phyloP scores from a whole-genome alignment of 306 rosid genomes.

The Arachis hypogaea region DNA sequence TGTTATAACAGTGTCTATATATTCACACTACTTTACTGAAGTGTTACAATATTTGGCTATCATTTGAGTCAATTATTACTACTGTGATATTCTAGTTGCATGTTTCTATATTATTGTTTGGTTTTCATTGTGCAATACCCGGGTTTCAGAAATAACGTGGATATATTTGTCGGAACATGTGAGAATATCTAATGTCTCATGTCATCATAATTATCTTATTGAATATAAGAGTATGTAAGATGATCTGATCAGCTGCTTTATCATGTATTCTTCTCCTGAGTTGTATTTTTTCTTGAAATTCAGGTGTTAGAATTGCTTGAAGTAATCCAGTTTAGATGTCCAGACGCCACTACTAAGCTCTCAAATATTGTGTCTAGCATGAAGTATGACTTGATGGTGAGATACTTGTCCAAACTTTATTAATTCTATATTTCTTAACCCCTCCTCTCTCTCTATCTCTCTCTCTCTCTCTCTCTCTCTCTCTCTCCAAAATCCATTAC shows the following conservation, averaged over 20 bases:
- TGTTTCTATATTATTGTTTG: neutral
- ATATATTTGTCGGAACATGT: neutral
- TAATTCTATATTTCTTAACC: neutral
- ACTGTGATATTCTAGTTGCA: neutral
- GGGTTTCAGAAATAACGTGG: neutral
- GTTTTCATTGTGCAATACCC: neutral
- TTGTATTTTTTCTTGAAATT: conserved; percentile 34
- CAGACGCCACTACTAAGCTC: conserved; percentile 65
- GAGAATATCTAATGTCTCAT: too few species aligned
- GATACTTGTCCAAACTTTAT: conserved; percentile 34
- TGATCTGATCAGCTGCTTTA: neutral
- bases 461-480: too few species aligned
- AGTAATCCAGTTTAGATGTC: conserved; percentile 88
- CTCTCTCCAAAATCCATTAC: neutral
- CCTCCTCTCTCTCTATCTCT: too few species aligned
- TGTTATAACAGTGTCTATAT: too few species aligned
- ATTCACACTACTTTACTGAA: neutral
- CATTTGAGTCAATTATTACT: neutral
- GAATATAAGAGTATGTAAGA: neutral
- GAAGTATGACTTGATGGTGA: conserved; percentile 79
- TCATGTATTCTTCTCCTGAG: conserved; percentile 2
- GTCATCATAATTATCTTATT: too few species aligned
- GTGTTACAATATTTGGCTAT: neutral
- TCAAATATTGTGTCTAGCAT: conserved; percentile 64
- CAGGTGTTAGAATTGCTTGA: conserved; percentile 96